Conservation (phyloP, 345 rosid genomes). For the Pugionium dolabratum region DNA sequence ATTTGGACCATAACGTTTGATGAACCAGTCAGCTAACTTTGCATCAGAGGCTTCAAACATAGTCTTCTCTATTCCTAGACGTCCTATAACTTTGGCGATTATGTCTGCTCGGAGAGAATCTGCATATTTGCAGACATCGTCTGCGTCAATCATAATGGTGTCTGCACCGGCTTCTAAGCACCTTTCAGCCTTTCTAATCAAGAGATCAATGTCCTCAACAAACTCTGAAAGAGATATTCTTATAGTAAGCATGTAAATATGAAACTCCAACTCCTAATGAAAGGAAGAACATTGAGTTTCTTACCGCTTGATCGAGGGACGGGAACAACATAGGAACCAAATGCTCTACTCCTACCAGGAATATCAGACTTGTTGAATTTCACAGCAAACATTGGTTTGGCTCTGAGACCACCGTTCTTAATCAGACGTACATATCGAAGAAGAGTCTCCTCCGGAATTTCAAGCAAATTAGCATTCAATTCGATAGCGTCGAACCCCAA, state of each 20-base stretch:
- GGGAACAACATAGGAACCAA: constrained; percentile 75
- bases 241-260: not conserved
- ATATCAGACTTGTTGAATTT: constrained; percentile 78
- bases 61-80: constrained; percentile 83
- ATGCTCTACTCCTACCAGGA: constrained; percentile 68
- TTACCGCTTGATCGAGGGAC: constrained; percentile 71
- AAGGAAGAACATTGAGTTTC: constrained; percentile 8
- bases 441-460: constrained; percentile 79
- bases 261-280: not conserved
- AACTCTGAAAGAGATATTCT: constrained; percentile 45
- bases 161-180: constrained; percentile 96
- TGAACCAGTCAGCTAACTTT: constrained; percentile 79
- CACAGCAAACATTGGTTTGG: constrained; percentile 75
- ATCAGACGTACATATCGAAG: constrained; percentile 80
- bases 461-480: constrained; percentile 76
- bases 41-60: constrained; percentile 89
- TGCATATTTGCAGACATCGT: constrained; percentile 72
- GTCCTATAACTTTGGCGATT: constrained; percentile 77
- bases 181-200: constrained; percentile 91
- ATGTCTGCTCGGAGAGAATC: constrained; percentile 73
- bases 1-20: constrained; percentile 77
- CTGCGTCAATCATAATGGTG: constrained; percentile 91
- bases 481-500: constrained; percentile 89
- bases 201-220: constrained; percentile 77
- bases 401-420: constrained; percentile 79